Evolutionary conservation across 805 yeast species (phyloP).

Genomic region (Kodamaea sagamina): DNA sequence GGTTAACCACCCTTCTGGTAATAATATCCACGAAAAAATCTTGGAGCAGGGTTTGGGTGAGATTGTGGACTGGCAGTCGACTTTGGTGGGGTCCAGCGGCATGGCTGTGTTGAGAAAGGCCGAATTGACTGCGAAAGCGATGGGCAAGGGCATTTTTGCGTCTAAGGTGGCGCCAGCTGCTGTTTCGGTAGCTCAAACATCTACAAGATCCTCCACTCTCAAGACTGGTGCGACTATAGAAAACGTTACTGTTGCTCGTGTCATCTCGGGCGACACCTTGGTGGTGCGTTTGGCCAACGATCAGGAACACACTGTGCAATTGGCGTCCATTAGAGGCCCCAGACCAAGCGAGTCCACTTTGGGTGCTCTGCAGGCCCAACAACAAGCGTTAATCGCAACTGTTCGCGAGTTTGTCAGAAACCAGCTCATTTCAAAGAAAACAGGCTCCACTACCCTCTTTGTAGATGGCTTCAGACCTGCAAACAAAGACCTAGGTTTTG

Average conservation of each 20-base stretch:
- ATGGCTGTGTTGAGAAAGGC: slow-evolving; percentile 65
- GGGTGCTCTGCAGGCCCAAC: slow-evolving; percentile 32
- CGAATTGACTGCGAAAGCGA: slow-evolving; percentile 62
- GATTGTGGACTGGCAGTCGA: slow-evolving; percentile 79
- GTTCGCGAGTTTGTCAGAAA: slow-evolving; percentile 78
- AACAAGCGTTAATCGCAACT: slow-evolving; percentile 56
- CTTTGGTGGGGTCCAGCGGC: slow-evolving; percentile 60
- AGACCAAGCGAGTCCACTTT: slow-evolving; percentile 58
- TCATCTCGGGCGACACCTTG: slow-evolving; percentile 69
- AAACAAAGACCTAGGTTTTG: slow-evolving; percentile 55
- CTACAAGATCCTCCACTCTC: slow-evolving; percentile 23
- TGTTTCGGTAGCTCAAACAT: slow-evolving; percentile 13
- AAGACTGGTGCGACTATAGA: slow-evolving; percentile 51
- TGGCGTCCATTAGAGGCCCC: slow-evolving; percentile 78
- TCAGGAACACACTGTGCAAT: slow-evolving; percentile 64
- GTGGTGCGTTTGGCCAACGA: slow-evolving; percentile 51
- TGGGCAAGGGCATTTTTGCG: slow-evolving; percentile 54
- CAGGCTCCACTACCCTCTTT: slow-evolving; percentile 45
- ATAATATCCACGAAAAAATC: slow-evolving; percentile 65
- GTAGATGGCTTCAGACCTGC: slow-evolving; percentile 67
- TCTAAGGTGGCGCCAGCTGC: slow-evolving; percentile 43
- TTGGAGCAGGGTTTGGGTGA: slow-evolving; percentile 71
- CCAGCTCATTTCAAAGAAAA: slow-evolving; percentile 64
- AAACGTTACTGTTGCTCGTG: slow-evolving; percentile 56
- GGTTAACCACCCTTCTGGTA: slow-evolving; percentile 72